Evolutionary conservation across 495 filamentous ascomycete species (phyloP), one percentile per base, ranked within the genome.

Genomic region (Penicillium coprophilum): DNA sequence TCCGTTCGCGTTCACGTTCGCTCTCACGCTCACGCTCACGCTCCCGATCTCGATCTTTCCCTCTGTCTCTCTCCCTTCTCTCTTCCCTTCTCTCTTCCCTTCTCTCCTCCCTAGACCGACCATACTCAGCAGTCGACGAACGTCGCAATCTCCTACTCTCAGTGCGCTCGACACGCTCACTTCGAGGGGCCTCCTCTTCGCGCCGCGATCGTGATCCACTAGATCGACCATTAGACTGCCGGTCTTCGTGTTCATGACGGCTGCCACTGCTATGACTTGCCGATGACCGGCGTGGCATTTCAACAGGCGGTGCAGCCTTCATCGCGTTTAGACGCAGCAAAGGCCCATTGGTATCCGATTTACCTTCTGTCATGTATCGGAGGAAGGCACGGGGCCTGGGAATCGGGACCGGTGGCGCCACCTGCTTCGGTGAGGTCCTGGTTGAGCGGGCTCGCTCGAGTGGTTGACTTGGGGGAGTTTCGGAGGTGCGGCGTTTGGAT

Each of bases 291-390:
- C 69, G 65, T 7, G 61, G 57, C 8, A 39, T 56, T 13, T 75
- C 69, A 15, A 67, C 53, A 8, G 71, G 58, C 9, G 66, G 59
- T 7, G 65, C 44, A 7, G 73, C 70, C 43, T 71, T 76, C 23
- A 60, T 55, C 39, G 62, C 63, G 51, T 76, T 76, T 19, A 75
- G 55, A n/a, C 61, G 67, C 36, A 76, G 61, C 9, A 73, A 58
- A 41, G 69, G 71, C 2, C 66, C 68, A 30, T 71, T 71, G 2
- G 57, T 69, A 53, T 74, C 73, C 4, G 70, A 68, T 23, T 69
- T 60, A n/a, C 69, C 74, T 17, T 69, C 67, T n/a, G 62, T 70
- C 67, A 75, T 69, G 53, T 75, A 76, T 28, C 71, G 68, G 38
- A 78, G 57, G 62, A 76, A 74, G 17, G 67, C 66, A 46, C 70